Base-by-base conservation (phyloP, 192 early-diverging fungal genomes). In the Lobosporangium transversale region DNA sequence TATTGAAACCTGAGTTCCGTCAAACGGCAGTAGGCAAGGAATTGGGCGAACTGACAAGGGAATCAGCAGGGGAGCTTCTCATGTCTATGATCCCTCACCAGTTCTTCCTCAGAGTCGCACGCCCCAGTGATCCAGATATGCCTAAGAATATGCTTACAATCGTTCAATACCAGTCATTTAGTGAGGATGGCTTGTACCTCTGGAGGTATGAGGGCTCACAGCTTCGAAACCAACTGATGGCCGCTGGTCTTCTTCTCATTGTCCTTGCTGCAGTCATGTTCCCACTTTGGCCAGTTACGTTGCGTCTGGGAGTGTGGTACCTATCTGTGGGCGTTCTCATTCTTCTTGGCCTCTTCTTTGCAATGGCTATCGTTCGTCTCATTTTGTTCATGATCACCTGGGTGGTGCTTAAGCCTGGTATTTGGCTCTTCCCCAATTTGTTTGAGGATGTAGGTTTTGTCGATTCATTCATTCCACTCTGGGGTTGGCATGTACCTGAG, bases 391-490 rank as follows among this genome's bases (percentile, higher is more conserved):
- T 96, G 50, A 85, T 91, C 6, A 87, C 94, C 43, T 83, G 91
- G 58, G 74, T 88, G 4, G 79, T 86, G 20, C 83, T 88, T 20
- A 91, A 94, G 42, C 89, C 89, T 57, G 94, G 95, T 23, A 87
- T 97, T 62, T 98, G 96, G 97, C 80, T 99, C 15, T 99, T 96
- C 85, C 97, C 97, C 47, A 97, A 98, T 58, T 79, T 99, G 68
- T 99, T 99, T 86, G 97, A 90, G 37, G 97, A 99, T 74, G 91
- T 93, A 48, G 95, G 95, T 21, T 86, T 98, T 62, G 82, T 97
- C 47, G 97, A 99, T 62, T 93, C 90, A 59, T 99, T 99, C 68
- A 89, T 91, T 59, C 97, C 97, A 18, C 69, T 94, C 23, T 96
- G 94, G 87, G 95, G 84, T 53, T 97, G 91, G 90, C 92, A 91